Evolutionary conservation across 306 rosid genomes (phyloP).

Genomic region (Herpetospermum pedunculosum): DNA sequence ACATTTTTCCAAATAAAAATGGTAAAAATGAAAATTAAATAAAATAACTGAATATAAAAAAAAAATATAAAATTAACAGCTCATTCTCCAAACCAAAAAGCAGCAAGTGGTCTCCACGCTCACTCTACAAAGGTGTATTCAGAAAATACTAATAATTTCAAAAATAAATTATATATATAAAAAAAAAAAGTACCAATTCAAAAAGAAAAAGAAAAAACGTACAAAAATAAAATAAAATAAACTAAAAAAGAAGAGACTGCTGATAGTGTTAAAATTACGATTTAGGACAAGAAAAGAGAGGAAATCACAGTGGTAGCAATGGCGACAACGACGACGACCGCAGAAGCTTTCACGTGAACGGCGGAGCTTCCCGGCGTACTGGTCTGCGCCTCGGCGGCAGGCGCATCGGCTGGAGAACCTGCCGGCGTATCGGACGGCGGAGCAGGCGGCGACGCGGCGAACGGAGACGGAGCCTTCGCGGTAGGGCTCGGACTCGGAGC

Average conservation of each 20-base stretch:
- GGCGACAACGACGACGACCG: constrained; percentile 16
- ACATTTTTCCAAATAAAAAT: too few species aligned
- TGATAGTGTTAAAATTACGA: constrained; percentile 19
- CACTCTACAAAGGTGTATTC: constrained; percentile 6
- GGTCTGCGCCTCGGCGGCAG: constrained; percentile 32
- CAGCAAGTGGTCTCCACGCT: background rate
- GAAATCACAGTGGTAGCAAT: constrained; percentile 28
- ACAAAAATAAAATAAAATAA: background rate
- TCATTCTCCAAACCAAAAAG: background rate
- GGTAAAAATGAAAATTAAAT: background rate
- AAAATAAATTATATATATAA: constrained; percentile 4
- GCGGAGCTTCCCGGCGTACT: constrained; percentile 28
- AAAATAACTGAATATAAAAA: background rate
- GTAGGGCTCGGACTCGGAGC: constrained; percentile 34
- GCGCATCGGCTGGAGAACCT: constrained; percentile 40
- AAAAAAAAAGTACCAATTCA: background rate
- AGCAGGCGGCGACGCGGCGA: constrained; percentile 59
- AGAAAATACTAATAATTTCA: constrained; percentile 16
- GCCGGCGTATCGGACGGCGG: constrained; percentile 41
- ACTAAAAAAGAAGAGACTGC: background rate
- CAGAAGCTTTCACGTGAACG: constrained; percentile 31
- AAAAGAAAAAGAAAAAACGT: constrained; percentile 6
- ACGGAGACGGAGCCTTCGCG: constrained; percentile 44
- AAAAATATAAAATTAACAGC: background rate
- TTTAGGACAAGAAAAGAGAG: constrained; percentile 34